Evolutionary conservation across 495 filamentous ascomycete species (phyloP), one percentile per base, ranked within the genome.

Genomic region (Penicillium tannophilum): DNA sequence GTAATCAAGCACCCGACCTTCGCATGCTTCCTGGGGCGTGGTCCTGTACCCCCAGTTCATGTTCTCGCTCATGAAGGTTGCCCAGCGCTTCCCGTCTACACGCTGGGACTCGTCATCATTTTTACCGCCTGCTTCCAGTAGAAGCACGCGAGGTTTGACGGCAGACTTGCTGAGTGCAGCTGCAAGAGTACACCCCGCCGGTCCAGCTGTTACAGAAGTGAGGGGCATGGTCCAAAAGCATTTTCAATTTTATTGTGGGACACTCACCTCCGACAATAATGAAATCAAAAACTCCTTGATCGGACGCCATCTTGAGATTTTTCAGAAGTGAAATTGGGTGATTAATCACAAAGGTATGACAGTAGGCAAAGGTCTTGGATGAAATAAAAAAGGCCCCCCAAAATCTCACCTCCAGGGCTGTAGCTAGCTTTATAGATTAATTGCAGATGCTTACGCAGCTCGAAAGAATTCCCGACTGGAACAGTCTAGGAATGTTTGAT

Each of bases 31-130:
- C 56, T 88, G 86, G 0, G 84, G 80, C 0, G 64, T 73, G 0
- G 84, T 88, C 59, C 84, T 80, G 71, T 88, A 87, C 0, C 79
- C 82, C 78, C 80, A 89, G 60, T 87, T 86, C 60, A 87, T 59
- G 6, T 59, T 60, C 41, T 65, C 61, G 48, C 80, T 74, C 59
- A 63, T 69, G 55, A 83, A 82, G 0, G 82, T 83, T 14, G 71
- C 59, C 65, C 71, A 86, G 31, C 84, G 72, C 62, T 86, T 77
- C 16, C 79, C 82, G 58, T 78, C 75, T 23, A 84, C 75, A 10
- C 76, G 78, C 12, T 78, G 69, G 19, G 67, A 60, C 2, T 59
- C 55, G 53, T 85, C 81, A 26, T 76, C 71, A 57, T 85, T 84
- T 20, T 61, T 52, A 6, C 73, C 70, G 4, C 84, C 85, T 0